These are phyloP conservation scores for Diutina neorugosa DNA, from an alignment of 1,139 yeast species.

Conservation along the genomic window DNA sequence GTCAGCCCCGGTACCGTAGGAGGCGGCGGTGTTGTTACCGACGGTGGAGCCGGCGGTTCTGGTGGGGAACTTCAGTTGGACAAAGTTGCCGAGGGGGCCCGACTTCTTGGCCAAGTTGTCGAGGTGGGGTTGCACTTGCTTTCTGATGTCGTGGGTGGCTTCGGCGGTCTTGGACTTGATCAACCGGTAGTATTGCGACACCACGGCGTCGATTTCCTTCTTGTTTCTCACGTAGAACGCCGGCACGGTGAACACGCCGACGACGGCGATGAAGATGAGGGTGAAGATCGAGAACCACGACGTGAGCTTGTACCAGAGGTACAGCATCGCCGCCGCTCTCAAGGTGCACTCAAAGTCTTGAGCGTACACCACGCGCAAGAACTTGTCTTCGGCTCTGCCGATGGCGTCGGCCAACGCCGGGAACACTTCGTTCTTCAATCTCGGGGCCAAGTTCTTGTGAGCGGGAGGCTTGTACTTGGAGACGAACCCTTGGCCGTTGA, in stretches of 20 bases:
- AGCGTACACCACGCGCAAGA: conserved; percentile 53
- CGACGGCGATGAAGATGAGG: conserved; percentile 42
- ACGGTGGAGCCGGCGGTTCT: conserved; percentile 69
- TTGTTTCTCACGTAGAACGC: conserved; percentile 62
- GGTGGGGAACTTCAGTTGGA: conserved; percentile 48
- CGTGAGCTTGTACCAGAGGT: conserved; percentile 59
- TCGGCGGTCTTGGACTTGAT: conserved; percentile 48
- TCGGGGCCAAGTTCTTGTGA: conserved; percentile 24
- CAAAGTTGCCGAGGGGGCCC: conserved; percentile 52
- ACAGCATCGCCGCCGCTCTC: conserved; percentile 58
- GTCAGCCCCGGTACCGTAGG: conserved; percentile 16
- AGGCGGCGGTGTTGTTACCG: conserved; percentile 28
- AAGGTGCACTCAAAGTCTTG: conserved; percentile 58
- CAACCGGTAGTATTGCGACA: conserved; percentile 42
- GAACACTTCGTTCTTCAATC: conserved; percentile 27
- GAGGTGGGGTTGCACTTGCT: conserved; percentile 39
- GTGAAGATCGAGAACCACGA: conserved; percentile 68
- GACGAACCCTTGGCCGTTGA: conserved; percentile 63
- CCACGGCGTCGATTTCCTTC: conserved; percentile 67
- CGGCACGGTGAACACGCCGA: conserved; percentile 66
- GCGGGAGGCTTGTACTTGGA: conserved; percentile 47
- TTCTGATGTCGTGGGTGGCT: conserved; percentile 36
- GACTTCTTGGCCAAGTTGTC: conserved; percentile 38
- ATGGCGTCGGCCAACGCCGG: conserved; percentile 33
- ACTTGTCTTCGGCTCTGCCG: conserved; percentile 31